phyloP scores from a whole-genome alignment of 495 filamentous ascomycete genomes.

The Oidiodendron maius region DNA sequence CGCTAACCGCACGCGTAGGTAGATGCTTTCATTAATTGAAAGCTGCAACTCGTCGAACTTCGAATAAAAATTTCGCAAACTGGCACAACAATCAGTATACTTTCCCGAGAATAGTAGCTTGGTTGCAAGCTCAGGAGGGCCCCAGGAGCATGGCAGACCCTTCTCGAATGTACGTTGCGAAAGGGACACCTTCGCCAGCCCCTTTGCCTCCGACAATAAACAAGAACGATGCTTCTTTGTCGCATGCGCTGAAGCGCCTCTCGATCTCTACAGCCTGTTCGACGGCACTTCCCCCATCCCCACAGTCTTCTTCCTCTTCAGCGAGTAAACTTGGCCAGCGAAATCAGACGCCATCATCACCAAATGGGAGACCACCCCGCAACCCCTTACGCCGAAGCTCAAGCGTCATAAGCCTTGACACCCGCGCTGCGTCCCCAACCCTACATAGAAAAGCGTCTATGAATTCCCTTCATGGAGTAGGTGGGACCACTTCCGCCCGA shows the following conservation, averaged over 20 bases:
- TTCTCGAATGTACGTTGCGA: slow-evolving; percentile 1
- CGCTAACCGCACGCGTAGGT: slow-evolving; percentile 2
- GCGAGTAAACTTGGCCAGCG: slow-evolving; percentile 14
- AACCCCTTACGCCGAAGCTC: slow-evolving; percentile 39
- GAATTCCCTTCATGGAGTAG: slow-evolving; percentile 39
- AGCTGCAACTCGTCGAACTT: too few species aligned
- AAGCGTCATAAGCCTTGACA: slow-evolving; percentile 37
- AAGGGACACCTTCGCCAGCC: slow-evolving; percentile 2
- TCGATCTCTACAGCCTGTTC: slow-evolving; percentile 38
- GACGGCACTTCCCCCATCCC: slow-evolving; percentile 40
- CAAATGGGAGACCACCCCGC: slow-evolving; percentile 25
- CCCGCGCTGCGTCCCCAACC: slow-evolving; percentile 43
- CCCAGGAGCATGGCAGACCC: slow-evolving; percentile 6
- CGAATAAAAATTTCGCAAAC: too few species aligned
- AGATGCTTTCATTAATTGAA: too few species aligned
- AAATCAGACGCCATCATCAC: slow-evolving; percentile 14
- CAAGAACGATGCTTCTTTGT: slow-evolving; percentile 23
- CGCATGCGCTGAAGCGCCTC: slow-evolving; percentile 39
- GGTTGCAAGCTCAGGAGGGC: slow-evolving; percentile 2
- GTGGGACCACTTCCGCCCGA: slow-evolving; percentile 19
- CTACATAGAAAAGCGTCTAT: slow-evolving; percentile 47
- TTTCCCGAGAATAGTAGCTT: too few species aligned
- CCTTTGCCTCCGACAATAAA: slow-evolving; percentile 15
- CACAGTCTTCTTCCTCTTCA: slow-evolving; percentile 28
- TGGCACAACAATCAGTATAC: too few species aligned